Base-by-base conservation (phyloP, 106 monocot genomes). In the Amphibolis antarctica region DNA sequence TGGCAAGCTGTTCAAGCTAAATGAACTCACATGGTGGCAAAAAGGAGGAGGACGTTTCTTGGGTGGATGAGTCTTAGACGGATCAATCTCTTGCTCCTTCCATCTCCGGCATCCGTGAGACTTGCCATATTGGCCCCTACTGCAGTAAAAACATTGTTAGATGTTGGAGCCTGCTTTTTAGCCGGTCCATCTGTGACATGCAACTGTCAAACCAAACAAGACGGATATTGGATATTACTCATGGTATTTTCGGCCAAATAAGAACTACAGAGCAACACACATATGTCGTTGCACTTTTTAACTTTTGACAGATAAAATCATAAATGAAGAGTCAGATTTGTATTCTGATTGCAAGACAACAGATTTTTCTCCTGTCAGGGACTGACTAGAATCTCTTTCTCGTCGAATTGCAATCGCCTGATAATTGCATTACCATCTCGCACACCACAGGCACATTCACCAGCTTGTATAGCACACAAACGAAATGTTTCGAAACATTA, bases 11-110 rank as follows among this genome's bases (percentile, higher is more conserved):
- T 36, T 7, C 36, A 17, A 55, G 25, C 4, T 6, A 20, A 17
- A 51, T 23, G 19, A 44, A 65, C 92, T 84, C 79, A 92, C 92
- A 92, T 70, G 23, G 92, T 82, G 17, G 92, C 93, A 36, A 93
- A 93, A 42, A 88, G 59, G 9, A 93, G 83, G 57, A 88, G 79
- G n/a, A 93, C 83, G 59, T 79, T 86, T 46, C 80, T 77, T 23
- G 93, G 88, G 51, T 83, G 76, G 60, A 88, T 69, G 30, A 74
- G 58, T 53, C 70, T 70, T 21, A 85, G 55, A 10, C 81, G 77
- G 48, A 59, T 79, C 44, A 85, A 85, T 69, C 78, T 76, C 48
- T 75, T 83, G 59, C 26, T 70, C 57, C 77, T 87, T 59, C 74
- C 76, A 62, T 87, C 92, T 11, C 73, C 81, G 54, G 77, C 42